Conservation (phyloP, 192 early-diverging fungal genomes). For the Podochytrium sp. region DNA sequence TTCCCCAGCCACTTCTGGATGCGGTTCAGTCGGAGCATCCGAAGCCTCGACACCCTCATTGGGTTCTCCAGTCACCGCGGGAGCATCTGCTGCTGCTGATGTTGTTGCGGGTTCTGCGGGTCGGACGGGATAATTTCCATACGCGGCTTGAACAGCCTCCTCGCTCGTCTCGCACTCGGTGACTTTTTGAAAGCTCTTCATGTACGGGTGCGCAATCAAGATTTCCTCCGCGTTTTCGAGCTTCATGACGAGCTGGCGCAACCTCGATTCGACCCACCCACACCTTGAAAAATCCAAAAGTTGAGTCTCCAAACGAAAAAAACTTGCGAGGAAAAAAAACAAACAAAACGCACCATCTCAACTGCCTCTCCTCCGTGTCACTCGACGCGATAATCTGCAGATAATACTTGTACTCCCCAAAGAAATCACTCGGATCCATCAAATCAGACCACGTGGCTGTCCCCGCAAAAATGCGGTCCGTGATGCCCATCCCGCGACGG, state of each 20-base stretch:
- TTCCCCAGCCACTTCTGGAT: no score
- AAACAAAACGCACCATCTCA: slow-evolving; percentile 61
- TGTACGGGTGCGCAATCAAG: slow-evolving; percentile 84
- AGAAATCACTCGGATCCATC: slow-evolving; percentile 90
- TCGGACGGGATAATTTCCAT: slow-evolving; percentile 59
- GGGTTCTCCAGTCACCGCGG: slow-evolving; percentile 30
- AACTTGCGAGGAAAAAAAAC: neutral
- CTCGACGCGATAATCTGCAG: slow-evolving; percentile 86
- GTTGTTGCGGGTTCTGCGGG: slow-evolving; percentile 3
- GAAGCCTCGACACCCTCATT: slow-evolving; percentile 29
- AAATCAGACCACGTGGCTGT: slow-evolving; percentile 79
- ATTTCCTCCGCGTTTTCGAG: slow-evolving; percentile 80
- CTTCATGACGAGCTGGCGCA: slow-evolving; percentile 84
- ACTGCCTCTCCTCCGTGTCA: slow-evolving; percentile 70
- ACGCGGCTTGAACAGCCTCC: slow-evolving; percentile 64
- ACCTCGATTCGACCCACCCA: slow-evolving; percentile 88
- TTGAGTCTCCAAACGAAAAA: slow-evolving; percentile 7
- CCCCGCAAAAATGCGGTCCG: slow-evolving; percentile 76
- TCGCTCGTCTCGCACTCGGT: slow-evolving; percentile 64
- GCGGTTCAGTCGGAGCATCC: neutral
- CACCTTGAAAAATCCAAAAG: slow-evolving; percentile 51
- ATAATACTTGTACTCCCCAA: slow-evolving; percentile 84
- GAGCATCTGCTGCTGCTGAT: slow-evolving; percentile 36
- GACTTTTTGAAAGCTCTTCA: slow-evolving; percentile 81
- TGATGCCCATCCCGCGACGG: slow-evolving; percentile 74